Evolutionary conservation across 176 grass and related monocot genomes (phyloP).

Genomic region (Dactylis glomerata): DNA sequence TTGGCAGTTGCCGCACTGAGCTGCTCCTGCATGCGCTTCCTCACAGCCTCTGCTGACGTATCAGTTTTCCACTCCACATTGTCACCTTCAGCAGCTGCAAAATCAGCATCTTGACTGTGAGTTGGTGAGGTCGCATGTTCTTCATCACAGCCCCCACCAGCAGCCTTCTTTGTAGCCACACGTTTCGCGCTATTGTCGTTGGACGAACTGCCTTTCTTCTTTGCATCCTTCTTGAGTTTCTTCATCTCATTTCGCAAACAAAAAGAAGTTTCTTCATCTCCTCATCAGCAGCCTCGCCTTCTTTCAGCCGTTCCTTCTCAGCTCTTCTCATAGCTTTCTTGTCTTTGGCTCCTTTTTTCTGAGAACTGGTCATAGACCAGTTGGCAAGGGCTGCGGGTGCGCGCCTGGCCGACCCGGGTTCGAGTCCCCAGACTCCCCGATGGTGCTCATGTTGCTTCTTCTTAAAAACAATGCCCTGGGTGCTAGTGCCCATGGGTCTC

Average conservation of each 20-base stretch:
- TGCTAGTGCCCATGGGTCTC: too few species aligned
- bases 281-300: slow-evolving; percentile 87
- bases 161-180: slow-evolving; percentile 31
- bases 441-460: too few species aligned
- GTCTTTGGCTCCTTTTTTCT: slow-evolving; percentile 65
- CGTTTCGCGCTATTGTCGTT: slow-evolving; percentile 36
- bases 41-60: too few species aligned
- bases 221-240: slow-evolving; percentile 73
- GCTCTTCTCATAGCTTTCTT: slow-evolving; percentile 84
- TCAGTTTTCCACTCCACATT: slow-evolving; percentile 78
- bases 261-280: too few species aligned
- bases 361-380: too few species aligned
- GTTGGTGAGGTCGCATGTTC: slow-evolving; percentile 60
- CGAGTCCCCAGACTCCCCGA: too few species aligned
- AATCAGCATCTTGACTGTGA: slow-evolving; percentile 44
- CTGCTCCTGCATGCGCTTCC: slow-evolving; percentile 74
- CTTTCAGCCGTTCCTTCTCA: slow-evolving; percentile 75
- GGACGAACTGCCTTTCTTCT: slow-evolving; percentile 54
- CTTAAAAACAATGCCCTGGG: too few species aligned
- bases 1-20: slow-evolving; percentile 73
- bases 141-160: slow-evolving; percentile 58
- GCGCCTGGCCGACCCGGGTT: too few species aligned
- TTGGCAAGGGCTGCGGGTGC: too few species aligned
- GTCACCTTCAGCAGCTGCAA: slow-evolving; percentile 37
- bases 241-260: too few species aligned